A percentile compares a stretch with the other conserved stretches of the same genome.
Conservation (phyloP, 2,329 filamentous ascomycete genomes). For the Fusarium floridanum region DNA sequence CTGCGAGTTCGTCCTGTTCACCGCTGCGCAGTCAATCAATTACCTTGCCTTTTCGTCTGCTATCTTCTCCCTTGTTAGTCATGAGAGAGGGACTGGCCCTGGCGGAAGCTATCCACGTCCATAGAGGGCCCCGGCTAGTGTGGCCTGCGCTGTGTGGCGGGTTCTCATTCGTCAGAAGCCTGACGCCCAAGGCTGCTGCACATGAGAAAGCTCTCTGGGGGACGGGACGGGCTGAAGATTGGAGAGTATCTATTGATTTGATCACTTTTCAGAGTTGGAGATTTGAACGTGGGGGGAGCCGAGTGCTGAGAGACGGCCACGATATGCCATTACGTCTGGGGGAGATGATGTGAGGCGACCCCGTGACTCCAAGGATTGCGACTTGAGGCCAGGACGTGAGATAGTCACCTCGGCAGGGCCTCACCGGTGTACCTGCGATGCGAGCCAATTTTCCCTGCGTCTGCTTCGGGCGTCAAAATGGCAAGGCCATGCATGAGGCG, state of each 20-base stretch:
- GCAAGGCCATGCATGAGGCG: neutral
- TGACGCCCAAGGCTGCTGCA: conserved; percentile 26
- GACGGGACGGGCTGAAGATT: conserved; percentile 10
- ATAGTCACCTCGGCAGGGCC: conserved; percentile 13
- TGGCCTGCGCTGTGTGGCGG: conserved; percentile 45
- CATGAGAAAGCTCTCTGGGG: neutral
- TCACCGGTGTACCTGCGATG: conserved; percentile 31
- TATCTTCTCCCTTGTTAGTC: conserved; percentile 7
- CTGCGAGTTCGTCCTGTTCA: conserved; percentile 26
- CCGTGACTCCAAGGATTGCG: conserved; percentile 18
- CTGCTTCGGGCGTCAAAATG: conserved; percentile 18
- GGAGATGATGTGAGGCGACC: conserved; percentile 31
- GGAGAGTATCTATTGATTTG: conserved; percentile 7
- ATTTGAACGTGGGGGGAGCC: conserved; percentile 20
- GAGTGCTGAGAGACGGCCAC: conserved; percentile 33
- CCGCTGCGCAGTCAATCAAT: conserved; percentile 20
- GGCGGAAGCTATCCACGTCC: conserved; percentile 28
- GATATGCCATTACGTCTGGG: conserved; percentile 9
- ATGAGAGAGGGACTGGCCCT: conserved; percentile 24
- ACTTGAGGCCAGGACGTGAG: conserved; percentile 9
- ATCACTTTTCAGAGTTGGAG: neutral
- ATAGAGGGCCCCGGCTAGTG: conserved; percentile 28
- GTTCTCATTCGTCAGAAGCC: conserved; percentile 37
- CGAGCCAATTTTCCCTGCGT: conserved; percentile 16
- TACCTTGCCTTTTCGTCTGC: conserved; percentile 19